phyloP scores from a whole-genome alignment of 1,284 basidiomycete genomes.

The Cutaneotrichosporon cyanovorans region DNA sequence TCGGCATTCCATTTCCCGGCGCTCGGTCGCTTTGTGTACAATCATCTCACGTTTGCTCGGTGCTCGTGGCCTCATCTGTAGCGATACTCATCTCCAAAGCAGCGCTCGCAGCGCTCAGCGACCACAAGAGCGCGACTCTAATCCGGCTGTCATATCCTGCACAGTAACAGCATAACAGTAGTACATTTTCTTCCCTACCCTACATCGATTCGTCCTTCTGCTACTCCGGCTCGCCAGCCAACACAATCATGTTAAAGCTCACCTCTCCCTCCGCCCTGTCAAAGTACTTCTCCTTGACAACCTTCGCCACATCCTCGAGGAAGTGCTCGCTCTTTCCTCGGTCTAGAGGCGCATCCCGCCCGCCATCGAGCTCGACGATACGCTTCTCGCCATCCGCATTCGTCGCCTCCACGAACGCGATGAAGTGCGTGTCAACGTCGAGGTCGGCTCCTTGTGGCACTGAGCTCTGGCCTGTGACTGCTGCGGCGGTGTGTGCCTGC shows the following conservation, averaged over 20 bases:
- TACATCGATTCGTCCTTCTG: no score
- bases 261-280: conserved; percentile 39
- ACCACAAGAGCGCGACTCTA: no score
- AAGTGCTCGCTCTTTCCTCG: conserved; percentile 58
- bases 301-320: conserved; percentile 62
- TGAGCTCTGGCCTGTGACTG: conserved; percentile 61
- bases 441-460: conserved; percentile 42
- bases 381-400: conserved; percentile 46
- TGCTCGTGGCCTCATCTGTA: no score
- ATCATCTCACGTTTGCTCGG: no score
- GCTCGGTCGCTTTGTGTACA: no score
- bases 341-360: conserved; percentile 65
- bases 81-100: no score
- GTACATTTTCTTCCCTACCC: no score
- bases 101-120: no score
- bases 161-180: no score
- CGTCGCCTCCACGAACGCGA: conserved; percentile 65
- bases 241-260: conserved; percentile 45
- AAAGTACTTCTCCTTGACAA: conserved; percentile 62
- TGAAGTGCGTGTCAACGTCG: conserved; percentile 73
- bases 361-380: conserved; percentile 74
- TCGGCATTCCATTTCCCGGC: no score
- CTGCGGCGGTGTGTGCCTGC: conserved; percentile 63
- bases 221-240: conserved; percentile 37
- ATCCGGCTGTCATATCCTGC: no score